These are phyloP conservation scores for Jacaranda mimosifolia DNA, from an alignment of 257 asterid genomes.

Conservation along the genomic window DNA sequence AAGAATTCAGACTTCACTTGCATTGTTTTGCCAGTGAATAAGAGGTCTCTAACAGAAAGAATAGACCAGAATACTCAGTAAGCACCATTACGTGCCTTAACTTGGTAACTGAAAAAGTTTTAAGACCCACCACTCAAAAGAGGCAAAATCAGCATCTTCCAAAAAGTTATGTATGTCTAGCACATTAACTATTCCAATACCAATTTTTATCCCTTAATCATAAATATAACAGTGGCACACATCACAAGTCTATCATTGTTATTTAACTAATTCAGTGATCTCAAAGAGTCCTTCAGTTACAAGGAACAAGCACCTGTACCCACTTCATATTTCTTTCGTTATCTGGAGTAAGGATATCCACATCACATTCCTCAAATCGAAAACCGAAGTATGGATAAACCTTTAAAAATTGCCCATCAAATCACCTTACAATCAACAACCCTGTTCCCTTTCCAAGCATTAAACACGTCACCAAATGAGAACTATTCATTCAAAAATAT, in stretches of 20 bases:
- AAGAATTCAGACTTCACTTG: conserved; percentile 32
- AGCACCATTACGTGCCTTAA: neutral
- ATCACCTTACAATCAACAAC: conserved; percentile 30
- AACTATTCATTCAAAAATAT: conserved; percentile 16
- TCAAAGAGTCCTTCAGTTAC: conserved; percentile 20
- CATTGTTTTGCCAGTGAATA: conserved; percentile 22
- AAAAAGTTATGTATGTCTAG: neutral
- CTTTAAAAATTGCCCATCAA: conserved; percentile 7
- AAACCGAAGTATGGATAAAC: neutral
- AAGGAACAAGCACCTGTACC: conserved; percentile 25
- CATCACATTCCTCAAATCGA: conserved; percentile 29
- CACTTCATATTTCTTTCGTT: conserved; percentile 21
- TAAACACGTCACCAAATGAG: conserved; percentile 9
- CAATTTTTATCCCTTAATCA: neutral
- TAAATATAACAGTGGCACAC: neutral
- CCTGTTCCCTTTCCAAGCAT: conserved; percentile 13
- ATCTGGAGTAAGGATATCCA: conserved; percentile 19
- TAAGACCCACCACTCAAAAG: conserved; percentile 21
- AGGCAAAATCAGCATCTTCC: conserved; percentile 18
- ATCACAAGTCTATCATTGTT: conserved; percentile 23
- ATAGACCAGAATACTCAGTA: neutral
- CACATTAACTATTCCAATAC: neutral
- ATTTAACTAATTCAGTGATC: conserved; percentile 15
- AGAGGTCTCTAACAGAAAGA: conserved; percentile 23
- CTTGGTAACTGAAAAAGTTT: neutral